Evolutionary conservation across 108 stramenopile species (phyloP), one percentile per base, ranked within the genome.

Genomic region (Conticribra weissflogii): DNA sequence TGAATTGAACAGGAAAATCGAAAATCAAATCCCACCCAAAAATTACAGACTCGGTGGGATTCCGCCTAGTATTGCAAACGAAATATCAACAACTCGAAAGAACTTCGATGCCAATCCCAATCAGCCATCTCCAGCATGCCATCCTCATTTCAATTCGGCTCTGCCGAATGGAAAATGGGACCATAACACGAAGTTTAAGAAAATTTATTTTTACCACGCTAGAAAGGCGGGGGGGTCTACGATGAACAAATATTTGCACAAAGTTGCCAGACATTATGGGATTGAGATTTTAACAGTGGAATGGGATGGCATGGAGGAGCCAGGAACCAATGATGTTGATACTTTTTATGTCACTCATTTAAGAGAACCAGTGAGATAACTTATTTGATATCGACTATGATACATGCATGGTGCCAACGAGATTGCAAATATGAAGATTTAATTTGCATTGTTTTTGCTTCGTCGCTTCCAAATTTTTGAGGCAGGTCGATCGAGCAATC

Each of bases 171-270:
- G 59, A 22, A n/a, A 41, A 36, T 79, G 68, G 61, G 52, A 32
- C 50, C 71, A 71, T 30, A 48, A 24, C 2, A 68, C 64, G 17
- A 71, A 67, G 30, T 79, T 81, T 34, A 81, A 59, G 32, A 54
- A 71, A 3, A 48, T 81, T 16, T 71, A 77, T 45, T 75, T 81
- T 24, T 81, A 81, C 9, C 80, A 81, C 23, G 71, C 69, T 24
- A 52, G 75, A 29, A 72, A 77, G 49, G 70, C 70, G 1, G 66
- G 64, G 34, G 80, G 80, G n/a, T n/a, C n/a, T n/a, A n/a, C n/a
- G n/a, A 18, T 75, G 0, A 48, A 54, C 2, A 31, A 54, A 17
- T 75, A 75, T 15, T 66, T 75, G 15, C 30, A 49, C 24, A 67
- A 30, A 48, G 74, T 75, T 8, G 74, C 74, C 0, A 28, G 34